Conservation (phyloP, 176 grass and related monocot genomes). For the Thalia dealbata region DNA sequence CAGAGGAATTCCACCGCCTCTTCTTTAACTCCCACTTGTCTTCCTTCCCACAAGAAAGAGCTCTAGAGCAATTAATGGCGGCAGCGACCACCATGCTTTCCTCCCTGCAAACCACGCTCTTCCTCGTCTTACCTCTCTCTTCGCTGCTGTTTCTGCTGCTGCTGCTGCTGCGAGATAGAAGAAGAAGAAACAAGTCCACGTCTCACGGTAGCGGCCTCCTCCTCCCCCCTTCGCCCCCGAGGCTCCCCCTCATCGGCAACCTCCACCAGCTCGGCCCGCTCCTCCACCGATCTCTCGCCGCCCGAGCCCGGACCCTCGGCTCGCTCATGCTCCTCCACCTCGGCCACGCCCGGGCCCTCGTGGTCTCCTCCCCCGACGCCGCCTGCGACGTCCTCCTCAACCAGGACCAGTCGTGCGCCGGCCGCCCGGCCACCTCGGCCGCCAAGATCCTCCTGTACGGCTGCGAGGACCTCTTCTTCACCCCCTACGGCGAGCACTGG, state of each 20-base stretch:
- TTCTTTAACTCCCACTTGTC: too few species aligned
- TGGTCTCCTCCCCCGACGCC: constrained; percentile 21
- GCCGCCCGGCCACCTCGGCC: background rate
- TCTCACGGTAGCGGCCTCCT: background rate
- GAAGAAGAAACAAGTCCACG: background rate
- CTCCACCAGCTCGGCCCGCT: background rate
- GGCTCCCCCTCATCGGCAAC: constrained; percentile 12
- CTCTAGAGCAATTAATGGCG: too few species aligned
- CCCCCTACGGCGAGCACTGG: constrained; percentile 19
- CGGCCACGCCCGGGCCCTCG: background rate
- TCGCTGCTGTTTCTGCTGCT: background rate
- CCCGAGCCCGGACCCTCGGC: background rate
- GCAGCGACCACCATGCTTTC: background rate
- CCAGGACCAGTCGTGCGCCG: constrained; percentile 6
- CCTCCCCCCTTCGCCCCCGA: background rate
- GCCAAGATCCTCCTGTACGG: background rate
- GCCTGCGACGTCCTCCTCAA: constrained; percentile 12
- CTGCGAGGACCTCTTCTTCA: constrained; percentile 11
- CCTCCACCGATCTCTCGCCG: background rate
- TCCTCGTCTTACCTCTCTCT: background rate
- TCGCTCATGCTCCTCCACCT: background rate
- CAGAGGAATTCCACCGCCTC: too few species aligned
- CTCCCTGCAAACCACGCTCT: background rate
- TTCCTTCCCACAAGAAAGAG: too few species aligned
- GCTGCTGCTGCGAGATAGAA: background rate